Evolutionary conservation across 257 asterid species (phyloP).

Genomic region (Cordia subcordata): DNA sequence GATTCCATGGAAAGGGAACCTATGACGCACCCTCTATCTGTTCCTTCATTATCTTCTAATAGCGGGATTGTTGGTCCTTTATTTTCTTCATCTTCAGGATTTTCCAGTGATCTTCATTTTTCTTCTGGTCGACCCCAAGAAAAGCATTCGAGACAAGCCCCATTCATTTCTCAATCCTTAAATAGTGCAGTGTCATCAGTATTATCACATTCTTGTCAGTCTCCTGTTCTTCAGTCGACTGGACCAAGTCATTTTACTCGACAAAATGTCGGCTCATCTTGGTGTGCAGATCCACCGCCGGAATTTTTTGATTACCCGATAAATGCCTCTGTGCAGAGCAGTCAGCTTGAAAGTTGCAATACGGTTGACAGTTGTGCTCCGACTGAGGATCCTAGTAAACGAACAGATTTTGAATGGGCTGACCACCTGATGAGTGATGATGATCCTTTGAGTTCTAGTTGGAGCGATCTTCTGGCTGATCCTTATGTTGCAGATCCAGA

Average conservation of each 20-base stretch:
- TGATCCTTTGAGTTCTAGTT: slow-evolving; percentile 50
- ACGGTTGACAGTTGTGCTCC: slow-evolving; percentile 18
- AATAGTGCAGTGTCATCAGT: slow-evolving; percentile 37
- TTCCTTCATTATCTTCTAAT: slow-evolving; percentile 43
- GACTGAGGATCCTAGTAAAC: slow-evolving; percentile 40
- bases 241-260: slow-evolving; percentile 42
- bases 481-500: slow-evolving; percentile 39
- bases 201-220: slow-evolving; percentile 36
- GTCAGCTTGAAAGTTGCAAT: slow-evolving; percentile 33
- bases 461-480: slow-evolving; percentile 63
- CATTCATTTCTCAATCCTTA: slow-evolving; percentile 55
- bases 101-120: slow-evolving; percentile 50
- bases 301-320: slow-evolving; percentile 52
- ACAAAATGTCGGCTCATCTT: slow-evolving; percentile 40
- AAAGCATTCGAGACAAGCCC: slow-evolving; percentile 40
- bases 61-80: slow-evolving; percentile 53
- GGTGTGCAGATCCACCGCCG: slow-evolving; percentile 56
- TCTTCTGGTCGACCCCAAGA: slow-evolving; percentile 44
- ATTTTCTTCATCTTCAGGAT: slow-evolving; percentile 58
- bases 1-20: slow-evolving; percentile 28
- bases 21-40: slow-evolving; percentile 32
- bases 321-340: slow-evolving; percentile 33
- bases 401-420: slow-evolving; percentile 70
- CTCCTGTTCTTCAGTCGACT: slow-evolving; percentile 49
- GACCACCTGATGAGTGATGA: slow-evolving; percentile 55